These are phyloP conservation scores for Thinopyrum elongatum DNA, from an alignment of 176 grass and related monocot species.

Conservation along the genomic window DNA sequence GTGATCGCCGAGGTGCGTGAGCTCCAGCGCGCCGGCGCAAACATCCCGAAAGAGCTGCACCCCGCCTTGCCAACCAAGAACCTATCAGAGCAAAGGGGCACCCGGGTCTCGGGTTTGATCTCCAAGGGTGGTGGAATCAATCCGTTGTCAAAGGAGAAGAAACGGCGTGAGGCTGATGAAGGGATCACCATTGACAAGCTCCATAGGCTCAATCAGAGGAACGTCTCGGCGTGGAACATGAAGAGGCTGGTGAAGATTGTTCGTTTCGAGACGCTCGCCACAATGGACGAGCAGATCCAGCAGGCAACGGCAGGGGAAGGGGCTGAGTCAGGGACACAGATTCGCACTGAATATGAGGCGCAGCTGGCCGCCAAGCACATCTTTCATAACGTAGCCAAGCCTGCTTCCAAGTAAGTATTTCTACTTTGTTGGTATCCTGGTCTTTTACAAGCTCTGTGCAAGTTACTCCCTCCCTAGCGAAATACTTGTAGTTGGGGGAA, in stretches of 20 bases:
- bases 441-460: background rate
- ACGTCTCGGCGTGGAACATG: slow-evolving; percentile 85
- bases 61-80: slow-evolving; percentile 30
- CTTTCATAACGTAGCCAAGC: slow-evolving; percentile 65
- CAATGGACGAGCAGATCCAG: slow-evolving; percentile 65
- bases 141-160: slow-evolving; percentile 36
- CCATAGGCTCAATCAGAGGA: slow-evolving; percentile 64
- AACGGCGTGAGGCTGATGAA: slow-evolving; percentile 8
- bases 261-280: slow-evolving; percentile 47
- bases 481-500: no score
- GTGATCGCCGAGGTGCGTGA: slow-evolving; percentile 60
- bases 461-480: no score
- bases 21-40: slow-evolving; percentile 52
- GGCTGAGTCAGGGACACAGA: slow-evolving; percentile 50
- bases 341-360: slow-evolving; percentile 62
- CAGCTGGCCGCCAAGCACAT: slow-evolving; percentile 70
- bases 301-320: slow-evolving; percentile 18
- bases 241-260: slow-evolving; percentile 70
- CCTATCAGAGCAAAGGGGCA: slow-evolving; percentile 26
- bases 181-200: slow-evolving; percentile 61
- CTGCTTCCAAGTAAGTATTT: slow-evolving; percentile 31
- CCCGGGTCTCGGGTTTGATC: slow-evolving; percentile 37
- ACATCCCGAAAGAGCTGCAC: slow-evolving; percentile 52
- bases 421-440: background rate
- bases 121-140: slow-evolving; percentile 25